Evolutionary conservation across 139 green algal species (phyloP).

Genomic region (Astrephomene gubernaculifera): DNA sequence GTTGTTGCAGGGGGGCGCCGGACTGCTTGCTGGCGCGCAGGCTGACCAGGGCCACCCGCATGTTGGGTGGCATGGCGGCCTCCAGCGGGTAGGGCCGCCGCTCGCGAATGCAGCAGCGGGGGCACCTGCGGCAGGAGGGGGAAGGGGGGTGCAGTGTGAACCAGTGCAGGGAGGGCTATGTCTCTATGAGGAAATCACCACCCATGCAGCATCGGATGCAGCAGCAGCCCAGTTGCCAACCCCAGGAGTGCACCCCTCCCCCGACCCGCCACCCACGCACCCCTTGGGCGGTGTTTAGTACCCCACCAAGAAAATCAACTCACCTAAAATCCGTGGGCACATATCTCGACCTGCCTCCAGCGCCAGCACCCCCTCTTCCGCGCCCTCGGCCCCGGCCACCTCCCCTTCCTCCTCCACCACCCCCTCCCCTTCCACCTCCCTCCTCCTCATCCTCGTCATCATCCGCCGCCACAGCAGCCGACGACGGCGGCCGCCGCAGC

Average conservation of each 20-base stretch:
- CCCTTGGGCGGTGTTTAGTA: neutral
- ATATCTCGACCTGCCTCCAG: neutral
- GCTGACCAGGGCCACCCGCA: neutral
- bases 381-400: no score
- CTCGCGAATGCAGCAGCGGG: constrained; percentile 44
- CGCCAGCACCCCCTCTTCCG: neutral
- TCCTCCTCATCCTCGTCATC: neutral
- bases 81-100: constrained; percentile 7
- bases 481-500: neutral
- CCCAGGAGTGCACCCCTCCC: no score
- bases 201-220: no score
- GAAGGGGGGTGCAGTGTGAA: neutral
- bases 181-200: no score
- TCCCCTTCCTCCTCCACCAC: no score
- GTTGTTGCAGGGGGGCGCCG: neutral
- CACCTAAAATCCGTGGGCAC: neutral
- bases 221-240: no score
- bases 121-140: constrained; percentile 27
- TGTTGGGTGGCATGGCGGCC: neutral
- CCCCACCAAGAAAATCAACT: neutral
- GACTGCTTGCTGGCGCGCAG: neutral
- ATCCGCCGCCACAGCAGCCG: neutral
- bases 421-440: neutral
- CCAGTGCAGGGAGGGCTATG: no score
- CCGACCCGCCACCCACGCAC: no score